Evolutionary conservation across 805 yeast species (phyloP).

Genomic region (Wickerhamomyces alni): DNA sequence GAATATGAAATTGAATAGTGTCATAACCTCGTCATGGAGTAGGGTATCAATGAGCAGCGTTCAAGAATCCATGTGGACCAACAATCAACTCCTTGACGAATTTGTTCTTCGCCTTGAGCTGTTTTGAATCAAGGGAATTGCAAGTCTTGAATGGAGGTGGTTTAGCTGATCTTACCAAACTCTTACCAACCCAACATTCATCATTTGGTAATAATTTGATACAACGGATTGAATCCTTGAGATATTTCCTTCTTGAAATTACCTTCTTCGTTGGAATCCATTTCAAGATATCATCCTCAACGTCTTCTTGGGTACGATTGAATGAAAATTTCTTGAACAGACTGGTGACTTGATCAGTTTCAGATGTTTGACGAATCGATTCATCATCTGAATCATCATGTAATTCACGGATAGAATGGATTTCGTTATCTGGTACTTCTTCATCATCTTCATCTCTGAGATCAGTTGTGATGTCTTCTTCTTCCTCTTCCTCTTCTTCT

Average conservation of each 20-base stretch:
- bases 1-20: too few species aligned
- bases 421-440: constrained; percentile 6
- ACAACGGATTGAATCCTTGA: constrained; percentile 50
- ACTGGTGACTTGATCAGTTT: constrained; percentile 5
- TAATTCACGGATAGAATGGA: constrained; percentile 11
- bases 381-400: constrained; percentile 15
- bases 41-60: too few species aligned
- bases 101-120: constrained; percentile 1
- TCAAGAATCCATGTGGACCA: constrained; percentile 15
- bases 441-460: constrained; percentile 1
- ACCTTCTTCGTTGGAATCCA: constrained; percentile 44
- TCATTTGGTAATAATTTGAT: constrained; percentile 46
- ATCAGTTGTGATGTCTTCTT: too few species aligned
- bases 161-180: constrained; percentile 33
- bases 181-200: constrained; percentile 48
- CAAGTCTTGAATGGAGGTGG: constrained; percentile 4
- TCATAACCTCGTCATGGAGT: too few species aligned
- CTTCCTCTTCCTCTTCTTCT: constrained; percentile 9
- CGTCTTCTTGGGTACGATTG: constrained; percentile 3
- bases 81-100: constrained; percentile 12
- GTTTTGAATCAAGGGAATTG: background rate
- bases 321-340: background rate
- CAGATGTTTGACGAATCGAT: constrained; percentile 14
- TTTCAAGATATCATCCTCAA: constrained; percentile 22
- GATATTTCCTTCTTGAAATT: constrained; percentile 32